Evolutionary conservation across 768 basidiomycete species (phyloP).

Genomic region (Cytidiella melzeri): DNA sequence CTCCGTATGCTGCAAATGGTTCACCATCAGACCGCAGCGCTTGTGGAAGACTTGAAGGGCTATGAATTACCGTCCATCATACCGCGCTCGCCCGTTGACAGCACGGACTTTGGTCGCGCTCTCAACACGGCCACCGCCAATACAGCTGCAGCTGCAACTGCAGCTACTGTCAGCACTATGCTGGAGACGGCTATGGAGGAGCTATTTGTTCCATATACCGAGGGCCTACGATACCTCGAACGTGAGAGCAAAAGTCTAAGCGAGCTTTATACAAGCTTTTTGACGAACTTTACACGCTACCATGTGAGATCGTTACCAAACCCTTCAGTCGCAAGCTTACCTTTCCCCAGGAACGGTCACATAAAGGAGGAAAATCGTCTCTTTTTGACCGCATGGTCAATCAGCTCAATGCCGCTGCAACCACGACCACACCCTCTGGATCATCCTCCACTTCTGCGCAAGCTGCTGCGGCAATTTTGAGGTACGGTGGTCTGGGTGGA

Average conservation of each 20-base stretch:
- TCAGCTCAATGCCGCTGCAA: conserved; percentile 73
- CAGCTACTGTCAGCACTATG: conserved; percentile 70
- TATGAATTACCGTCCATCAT: conserved; percentile 76
- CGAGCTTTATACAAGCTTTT: conserved; percentile 67
- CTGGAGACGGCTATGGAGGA: conserved; percentile 96
- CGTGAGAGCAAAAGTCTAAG: conserved; percentile 81
- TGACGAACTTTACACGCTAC: conserved; percentile 76
- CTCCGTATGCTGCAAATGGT: conserved; percentile 86
- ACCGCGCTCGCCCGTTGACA: conserved; percentile 59
- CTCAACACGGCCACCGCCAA: conserved; percentile 40
- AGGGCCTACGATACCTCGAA: conserved; percentile 88
- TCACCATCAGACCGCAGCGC: conserved; percentile 65
- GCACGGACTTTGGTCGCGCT: conserved; percentile 53
- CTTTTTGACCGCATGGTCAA: conserved; percentile 92
- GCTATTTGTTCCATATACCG: conserved; percentile 89
- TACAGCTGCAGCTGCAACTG: conserved; percentile 39
- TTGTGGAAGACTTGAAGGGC: conserved; percentile 88
- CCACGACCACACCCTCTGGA: conserved; percentile 52
- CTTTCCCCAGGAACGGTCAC: conserved; percentile 42
- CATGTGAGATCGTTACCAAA: conserved; percentile 57
- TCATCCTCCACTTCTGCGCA: conserved; percentile 68
- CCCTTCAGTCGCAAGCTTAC: neutral
- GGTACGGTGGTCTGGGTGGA: conserved; percentile 72
- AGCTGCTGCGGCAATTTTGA: conserved; percentile 84
- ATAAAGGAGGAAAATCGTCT: conserved; percentile 61